Evolutionary conservation across 1,139 yeast species (phyloP), one percentile per base, ranked within the genome.

Genomic region (Candida neerlandica): DNA sequence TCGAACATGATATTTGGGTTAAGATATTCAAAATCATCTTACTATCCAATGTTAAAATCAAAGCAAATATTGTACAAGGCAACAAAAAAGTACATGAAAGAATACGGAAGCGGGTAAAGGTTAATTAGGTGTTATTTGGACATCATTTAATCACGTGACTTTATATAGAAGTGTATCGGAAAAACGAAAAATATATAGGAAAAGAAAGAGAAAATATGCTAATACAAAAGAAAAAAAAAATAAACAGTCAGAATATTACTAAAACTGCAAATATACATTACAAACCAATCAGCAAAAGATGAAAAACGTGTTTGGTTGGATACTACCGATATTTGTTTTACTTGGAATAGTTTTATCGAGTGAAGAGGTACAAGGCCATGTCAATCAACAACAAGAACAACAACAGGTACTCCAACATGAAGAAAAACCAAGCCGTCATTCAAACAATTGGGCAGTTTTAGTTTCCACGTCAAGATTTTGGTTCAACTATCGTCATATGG

Each of bases 401-500:
- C 14, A 19, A 7, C 16, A 4, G 5, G 14, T n/a, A 34, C 14
- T 14, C 14, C 19, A 19, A 14, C 41, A 32, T 26, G 44, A 33
- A 54, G 55, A 38, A 58, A 58, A n/a, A 73, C 85, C 3, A 71
- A 42, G 32, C n/a, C 45, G 75, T 45, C 92, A 86, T 62, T 87
- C 95, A 21, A 89, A 88, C 64, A 89, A 89, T 67, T 89, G 96
- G 96, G 99, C 99, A 0, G 98, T 94, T 4, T 72, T 94, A 47
- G 97, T 94, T 30, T 91, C 97, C 3, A 92, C 99, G 1, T 91
- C 98, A 4, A 77, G 98, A 55, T 94, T 94, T 69, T 94, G 99
- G 99, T 94, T 94, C 77, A 94, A 94, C 67, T 94, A 94, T 65
- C 79, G 97, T 65, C 99, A 94, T 68, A 90, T 94, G 92, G 99